Base-by-base conservation (phyloP, 495 filamentous ascomycete species). In the Aspergillus campestris region DNA sequence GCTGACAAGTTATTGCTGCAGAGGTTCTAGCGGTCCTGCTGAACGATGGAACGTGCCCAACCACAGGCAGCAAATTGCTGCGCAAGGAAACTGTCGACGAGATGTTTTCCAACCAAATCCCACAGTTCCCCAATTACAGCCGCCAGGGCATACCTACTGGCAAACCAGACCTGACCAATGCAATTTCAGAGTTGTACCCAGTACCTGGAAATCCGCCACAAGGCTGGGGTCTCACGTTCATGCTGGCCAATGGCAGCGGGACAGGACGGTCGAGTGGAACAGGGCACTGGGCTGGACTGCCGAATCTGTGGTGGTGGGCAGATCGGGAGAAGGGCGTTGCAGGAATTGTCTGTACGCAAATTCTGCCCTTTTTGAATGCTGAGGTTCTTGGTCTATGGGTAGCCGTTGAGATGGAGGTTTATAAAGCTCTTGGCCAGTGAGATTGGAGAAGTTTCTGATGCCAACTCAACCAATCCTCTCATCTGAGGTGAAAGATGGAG, bases 51-150 rank as follows among this genome's bases (percentile, higher is more conserved):
- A 64, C 59, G 0, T 70, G 57, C 12, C 74, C 79, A 0, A 60
- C 31, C 1, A 82, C 79, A 0, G 60, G 61, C 0, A 48, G 37
- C 0, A 58, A 67, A 38, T 61, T 85, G 37, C 65, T 84, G n/a
- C 53, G 58, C 7, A 53, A 61, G 5, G 56, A 62, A 9, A 80
- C 80, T 1, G 67, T 83, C 1, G 60, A 77, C 7, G 53, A 69
- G 33, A 82, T 84, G 76, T 83, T 76, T 64, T 57, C 53, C 37
- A 81, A 84, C 59, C 78, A 82, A 47, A 74, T 85, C 51, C 70
- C 76, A 1, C 45, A 72, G 1, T 57, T 75, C 34, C 80, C 80
- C 0, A 29, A 48, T 54, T 77, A 44, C 75, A 73, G 50, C 63
- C 63, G n/a, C 59, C 70, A 11, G 52, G 67, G 42, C 44, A 41